A percentile compares a stretch with the other conserved stretches of the same genome.
These are phyloP conservation scores for Ophiostoma tasmaniense DNA, from an alignment of 2,329 filamentous ascomycete species.

Conservation along the genomic window DNA sequence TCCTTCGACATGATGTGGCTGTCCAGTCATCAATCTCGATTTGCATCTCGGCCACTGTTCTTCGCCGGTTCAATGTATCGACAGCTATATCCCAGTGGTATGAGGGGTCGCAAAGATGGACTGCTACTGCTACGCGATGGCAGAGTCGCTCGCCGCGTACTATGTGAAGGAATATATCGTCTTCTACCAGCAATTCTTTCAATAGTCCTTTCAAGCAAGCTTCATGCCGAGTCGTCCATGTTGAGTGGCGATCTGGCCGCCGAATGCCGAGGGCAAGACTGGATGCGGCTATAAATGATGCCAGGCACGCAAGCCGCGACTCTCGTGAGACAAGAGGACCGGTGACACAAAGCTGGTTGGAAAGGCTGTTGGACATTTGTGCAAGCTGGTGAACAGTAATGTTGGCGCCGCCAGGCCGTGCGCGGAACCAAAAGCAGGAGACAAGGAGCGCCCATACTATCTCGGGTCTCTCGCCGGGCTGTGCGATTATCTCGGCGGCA, in stretches of 20 bases:
- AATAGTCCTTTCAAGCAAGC: background rate
- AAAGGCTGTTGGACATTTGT: conserved; percentile 7
- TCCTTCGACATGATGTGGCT: background rate
- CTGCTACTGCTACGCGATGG: background rate
- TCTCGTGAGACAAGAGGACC: background rate
- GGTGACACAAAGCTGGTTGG: background rate
- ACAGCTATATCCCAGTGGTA: background rate
- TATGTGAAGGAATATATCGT: conserved; percentile 1
- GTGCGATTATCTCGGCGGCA: conserved; percentile 8
- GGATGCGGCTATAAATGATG: conserved; percentile 5
- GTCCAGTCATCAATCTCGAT: conserved; percentile 11
- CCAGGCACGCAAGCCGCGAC: background rate
- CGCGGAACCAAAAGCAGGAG: conserved; percentile 6
- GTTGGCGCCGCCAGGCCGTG: conserved; percentile 5
- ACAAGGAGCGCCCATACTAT: conserved; percentile 11
- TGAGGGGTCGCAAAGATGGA: background rate
- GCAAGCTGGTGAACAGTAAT: conserved; percentile 10
- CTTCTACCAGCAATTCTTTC: background rate
- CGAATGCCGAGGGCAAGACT: conserved; percentile 6
- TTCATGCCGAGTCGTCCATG: conserved; percentile 8
- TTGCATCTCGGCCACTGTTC: background rate
- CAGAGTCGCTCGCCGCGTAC: conserved; percentile 11
- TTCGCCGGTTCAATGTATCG: background rate
- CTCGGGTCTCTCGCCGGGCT: background rate
- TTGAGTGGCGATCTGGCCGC: background rate